phyloP scores from a whole-genome alignment of 257 asterid species.

The Petunia axillaris region DNA sequence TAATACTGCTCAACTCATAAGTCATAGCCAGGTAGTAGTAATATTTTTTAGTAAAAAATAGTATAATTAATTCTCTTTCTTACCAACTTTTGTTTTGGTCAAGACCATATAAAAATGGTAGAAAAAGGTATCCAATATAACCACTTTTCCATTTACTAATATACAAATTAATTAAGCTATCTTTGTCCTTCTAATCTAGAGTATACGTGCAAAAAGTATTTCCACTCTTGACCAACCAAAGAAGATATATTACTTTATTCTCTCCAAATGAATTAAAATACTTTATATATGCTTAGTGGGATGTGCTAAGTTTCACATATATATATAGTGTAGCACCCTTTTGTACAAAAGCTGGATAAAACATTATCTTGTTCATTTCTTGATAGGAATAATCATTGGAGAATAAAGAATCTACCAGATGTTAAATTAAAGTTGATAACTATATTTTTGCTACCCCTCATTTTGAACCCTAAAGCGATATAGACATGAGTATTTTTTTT shows the following conservation, averaged over 20 bases:
- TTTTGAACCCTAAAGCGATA: slow-evolving; percentile 7
- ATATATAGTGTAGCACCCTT: neutral
- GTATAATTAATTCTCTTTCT: no score
- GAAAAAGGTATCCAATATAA: neutral
- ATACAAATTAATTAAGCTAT: neutral
- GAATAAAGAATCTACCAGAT: slow-evolving; percentile 9
- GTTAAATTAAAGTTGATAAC: slow-evolving; percentile 5
- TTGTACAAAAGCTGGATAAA: neutral
- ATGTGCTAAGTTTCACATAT: neutral
- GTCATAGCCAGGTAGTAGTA: no score
- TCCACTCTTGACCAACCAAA: neutral
- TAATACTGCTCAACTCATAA: no score
- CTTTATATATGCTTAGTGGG: neutral
- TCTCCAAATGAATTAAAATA: neutral
- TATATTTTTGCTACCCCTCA: neutral
- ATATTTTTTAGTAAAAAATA: no score
- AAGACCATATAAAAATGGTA: neutral
- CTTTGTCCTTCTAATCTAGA: neutral
- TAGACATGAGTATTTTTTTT: neutral
- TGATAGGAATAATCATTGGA: slow-evolving; percentile 5
- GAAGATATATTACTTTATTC: neutral
- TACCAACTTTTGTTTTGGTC: no score
- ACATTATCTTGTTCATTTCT: slow-evolving; percentile 17
- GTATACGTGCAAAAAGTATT: neutral
- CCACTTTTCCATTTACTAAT: neutral